Evolutionary conservation across 2,329 filamentous ascomycete species (phyloP).

Genomic region (Alternaria arborescens): DNA sequence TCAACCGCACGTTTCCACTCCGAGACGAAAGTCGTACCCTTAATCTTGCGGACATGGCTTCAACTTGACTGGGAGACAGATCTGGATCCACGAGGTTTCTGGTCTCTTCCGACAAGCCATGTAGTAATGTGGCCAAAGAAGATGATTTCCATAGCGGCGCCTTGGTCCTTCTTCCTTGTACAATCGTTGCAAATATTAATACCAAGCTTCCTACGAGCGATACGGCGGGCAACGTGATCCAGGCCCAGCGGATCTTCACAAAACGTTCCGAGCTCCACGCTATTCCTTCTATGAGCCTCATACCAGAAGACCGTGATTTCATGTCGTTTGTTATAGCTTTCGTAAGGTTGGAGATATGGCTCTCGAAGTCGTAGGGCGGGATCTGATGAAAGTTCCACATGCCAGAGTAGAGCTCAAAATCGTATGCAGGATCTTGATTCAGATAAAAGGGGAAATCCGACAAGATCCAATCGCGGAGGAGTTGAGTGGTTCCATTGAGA

Average conservation of each 20-base stretch:
- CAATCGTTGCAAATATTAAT: constrained; percentile 22
- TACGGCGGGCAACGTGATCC: constrained; percentile 23
- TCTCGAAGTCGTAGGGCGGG: constrained; percentile 21
- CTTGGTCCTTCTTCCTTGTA: constrained; percentile 10
- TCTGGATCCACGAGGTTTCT: constrained; percentile 12
- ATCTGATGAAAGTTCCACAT: constrained; percentile 22
- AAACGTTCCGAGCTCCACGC: constrained; percentile 23
- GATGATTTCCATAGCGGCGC: constrained; percentile 29
- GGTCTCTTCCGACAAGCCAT: constrained; percentile 27
- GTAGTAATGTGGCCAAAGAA: constrained; percentile 26
- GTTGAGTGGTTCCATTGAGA: background rate
- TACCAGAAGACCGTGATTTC: constrained; percentile 14
- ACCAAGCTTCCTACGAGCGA: constrained; percentile 19
- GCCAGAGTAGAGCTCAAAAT: constrained; percentile 2
- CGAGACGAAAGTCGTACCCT: constrained; percentile 4
- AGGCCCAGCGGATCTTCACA: constrained; percentile 24
- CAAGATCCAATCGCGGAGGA: background rate
- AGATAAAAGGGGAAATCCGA: background rate
- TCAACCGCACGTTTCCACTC: background rate
- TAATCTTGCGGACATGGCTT: constrained; percentile 21
- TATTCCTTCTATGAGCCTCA: constrained; percentile 14
- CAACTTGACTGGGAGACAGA: constrained; percentile 21
- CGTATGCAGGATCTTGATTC: background rate
- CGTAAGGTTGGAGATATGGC: constrained; percentile 12
- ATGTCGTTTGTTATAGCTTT: constrained; percentile 24